A percentile compares a stretch with the other conserved stretches of the same genome.
phyloP scores from a whole-genome alignment of 2,329 filamentous ascomycete species.

The Mycosphaerella sp. region DNA sequence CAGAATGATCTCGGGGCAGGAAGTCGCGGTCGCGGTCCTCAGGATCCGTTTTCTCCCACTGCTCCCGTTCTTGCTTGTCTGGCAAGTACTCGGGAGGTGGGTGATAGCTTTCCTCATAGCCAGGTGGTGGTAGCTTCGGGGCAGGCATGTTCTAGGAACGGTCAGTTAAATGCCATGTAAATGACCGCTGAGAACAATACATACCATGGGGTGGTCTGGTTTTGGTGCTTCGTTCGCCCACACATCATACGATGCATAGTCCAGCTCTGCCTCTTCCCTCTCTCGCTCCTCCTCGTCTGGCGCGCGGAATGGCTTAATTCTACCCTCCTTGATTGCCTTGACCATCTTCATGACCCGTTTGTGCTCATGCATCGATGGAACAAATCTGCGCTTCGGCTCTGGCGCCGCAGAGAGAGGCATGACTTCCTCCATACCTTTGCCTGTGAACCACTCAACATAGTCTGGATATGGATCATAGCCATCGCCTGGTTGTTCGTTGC shows the following conservation, averaged over 20 bases:
- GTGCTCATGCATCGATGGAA: constrained; percentile 94
- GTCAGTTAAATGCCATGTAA: not conserved
- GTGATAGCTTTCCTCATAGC: constrained; percentile 94
- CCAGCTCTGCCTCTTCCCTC: constrained; percentile 61
- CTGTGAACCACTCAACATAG: constrained; percentile 89
- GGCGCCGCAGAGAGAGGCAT: constrained; percentile 95
- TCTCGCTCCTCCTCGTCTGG: constrained; percentile 54
- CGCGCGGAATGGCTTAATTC: constrained; percentile 84
- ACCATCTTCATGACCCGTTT: constrained; percentile 97
- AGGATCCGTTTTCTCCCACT: constrained; percentile 78
- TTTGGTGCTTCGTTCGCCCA: constrained; percentile 88
- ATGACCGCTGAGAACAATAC: not conserved
- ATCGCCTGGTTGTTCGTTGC: constrained; percentile 79
- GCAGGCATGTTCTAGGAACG: constrained; percentile 64
- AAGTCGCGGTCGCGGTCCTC: constrained; percentile 90
- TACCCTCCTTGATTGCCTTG: constrained; percentile 86
- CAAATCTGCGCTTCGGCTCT: constrained; percentile 89
- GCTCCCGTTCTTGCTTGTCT: constrained; percentile 71
- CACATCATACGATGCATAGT: constrained; percentile 73
- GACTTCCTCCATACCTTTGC: constrained; percentile 70
- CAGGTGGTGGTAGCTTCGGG: constrained; percentile 85
- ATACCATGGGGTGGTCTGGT: constrained; percentile 71
- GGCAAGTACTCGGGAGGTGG: constrained; percentile 92
- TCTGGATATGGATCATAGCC: constrained; percentile 91
- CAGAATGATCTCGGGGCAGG: constrained; percentile 71